These are phyloP conservation scores for Pichia paraexigua DNA, from an alignment of 805 yeast genomes.

Conservation along the genomic window DNA sequence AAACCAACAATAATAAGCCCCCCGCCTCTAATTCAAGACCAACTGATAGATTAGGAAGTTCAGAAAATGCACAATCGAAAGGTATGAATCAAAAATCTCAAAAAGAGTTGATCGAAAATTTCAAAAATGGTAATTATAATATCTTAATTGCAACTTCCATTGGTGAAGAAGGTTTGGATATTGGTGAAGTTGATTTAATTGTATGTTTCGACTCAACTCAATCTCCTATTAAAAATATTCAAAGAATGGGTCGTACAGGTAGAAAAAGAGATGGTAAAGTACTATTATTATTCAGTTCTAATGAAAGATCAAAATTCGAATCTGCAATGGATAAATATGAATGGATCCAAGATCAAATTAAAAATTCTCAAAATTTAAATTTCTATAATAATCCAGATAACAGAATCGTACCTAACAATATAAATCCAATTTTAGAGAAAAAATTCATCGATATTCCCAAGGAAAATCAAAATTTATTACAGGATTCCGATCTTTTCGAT, in stretches of 20 bases:
- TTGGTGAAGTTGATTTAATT: slow-evolving; percentile 94
- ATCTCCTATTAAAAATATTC: slow-evolving; percentile 88
- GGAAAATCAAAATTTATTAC: slow-evolving; percentile 50
- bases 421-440: slow-evolving; percentile 50
- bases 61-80: slow-evolving; percentile 65
- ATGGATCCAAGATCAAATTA: slow-evolving; percentile 64
- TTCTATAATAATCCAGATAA: slow-evolving; percentile 34
- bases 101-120: slow-evolving; percentile 65
- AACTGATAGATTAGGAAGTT: slow-evolving; percentile 42
- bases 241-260: slow-evolving; percentile 98
- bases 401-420: slow-evolving; percentile 57
- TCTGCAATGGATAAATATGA: slow-evolving; percentile 80
- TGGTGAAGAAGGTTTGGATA: slow-evolving; percentile 98
- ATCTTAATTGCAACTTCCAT: slow-evolving; percentile 91
- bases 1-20: neutral
- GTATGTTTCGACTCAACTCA: slow-evolving; percentile 89
- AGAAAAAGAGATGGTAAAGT: slow-evolving; percentile 87
- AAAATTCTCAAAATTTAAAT: slow-evolving; percentile 14
- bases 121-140: slow-evolving; percentile 66
- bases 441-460: slow-evolving; percentile 57
- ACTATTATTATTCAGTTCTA: slow-evolving; percentile 62
- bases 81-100: slow-evolving; percentile 93
- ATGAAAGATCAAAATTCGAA: slow-evolving; percentile 72
- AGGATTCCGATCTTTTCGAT: slow-evolving; percentile 39
- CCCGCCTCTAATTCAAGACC: slow-evolving; percentile 22